A percentile compares a stretch with the other conserved stretches of the same genome.
Evolutionary conservation across 2,329 filamentous ascomycete genomes (phyloP).

Genomic region (Penicillium sp.): DNA sequence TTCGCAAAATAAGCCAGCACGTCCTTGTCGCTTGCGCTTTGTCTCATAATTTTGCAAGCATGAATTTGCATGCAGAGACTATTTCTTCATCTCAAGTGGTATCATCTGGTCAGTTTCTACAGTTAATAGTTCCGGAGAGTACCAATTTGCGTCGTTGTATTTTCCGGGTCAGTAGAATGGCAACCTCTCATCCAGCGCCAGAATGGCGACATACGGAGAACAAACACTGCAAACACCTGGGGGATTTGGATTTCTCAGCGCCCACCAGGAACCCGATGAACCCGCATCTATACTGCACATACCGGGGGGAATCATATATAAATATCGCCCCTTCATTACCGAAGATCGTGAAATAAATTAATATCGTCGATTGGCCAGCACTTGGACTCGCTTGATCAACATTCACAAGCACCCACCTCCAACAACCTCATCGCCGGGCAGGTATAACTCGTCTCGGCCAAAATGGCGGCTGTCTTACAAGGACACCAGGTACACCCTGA

Average conservation of each 20-base stretch:
- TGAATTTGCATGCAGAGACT: too few species aligned
- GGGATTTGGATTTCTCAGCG: conserved; percentile 19
- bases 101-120: too few species aligned
- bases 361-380: not conserved
- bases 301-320: not conserved
- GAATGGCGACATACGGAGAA: conserved; percentile 2
- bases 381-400: not conserved
- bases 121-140: too few species aligned
- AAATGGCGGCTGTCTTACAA: conserved; percentile 24
- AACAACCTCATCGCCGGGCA: not conserved
- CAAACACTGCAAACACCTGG: conserved; percentile 36
- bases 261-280: not conserved
- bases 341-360: not conserved
- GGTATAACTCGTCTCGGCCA: not conserved
- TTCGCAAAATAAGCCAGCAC: too few species aligned
- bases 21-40: too few species aligned
- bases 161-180: not conserved
- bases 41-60: too few species aligned
- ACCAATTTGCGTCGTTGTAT: too few species aligned
- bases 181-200: not conserved
- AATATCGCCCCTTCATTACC: not conserved
- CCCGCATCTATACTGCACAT: not conserved
- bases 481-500: conserved; percentile 31
- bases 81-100: too few species aligned
- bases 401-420: not conserved